These are phyloP conservation scores for Dicorynia guianensis DNA, from an alignment of 306 rosid species.

Conservation along the genomic window DNA sequence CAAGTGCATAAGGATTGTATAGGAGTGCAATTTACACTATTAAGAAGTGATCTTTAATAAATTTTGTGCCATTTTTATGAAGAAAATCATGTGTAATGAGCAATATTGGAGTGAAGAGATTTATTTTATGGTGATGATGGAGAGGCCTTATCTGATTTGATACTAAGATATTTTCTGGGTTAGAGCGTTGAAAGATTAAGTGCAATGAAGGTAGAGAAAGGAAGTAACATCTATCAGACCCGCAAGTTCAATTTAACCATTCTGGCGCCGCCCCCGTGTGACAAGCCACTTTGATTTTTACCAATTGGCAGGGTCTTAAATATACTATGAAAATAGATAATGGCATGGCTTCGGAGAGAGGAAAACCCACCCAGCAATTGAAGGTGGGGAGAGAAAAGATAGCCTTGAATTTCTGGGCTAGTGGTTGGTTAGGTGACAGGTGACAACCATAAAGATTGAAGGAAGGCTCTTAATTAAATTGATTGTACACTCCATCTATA, in stretches of 20 bases:
- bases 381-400: conserved; percentile 38
- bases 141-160: not conserved
- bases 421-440: conserved; percentile 43
- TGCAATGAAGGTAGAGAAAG: conserved; percentile 45
- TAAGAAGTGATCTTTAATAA: too few species aligned
- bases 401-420: conserved; percentile 34
- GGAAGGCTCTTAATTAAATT: conserved; percentile 22
- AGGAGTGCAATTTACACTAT: too few species aligned
- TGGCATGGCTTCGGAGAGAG: conserved; percentile 38
- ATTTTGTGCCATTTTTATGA: too few species aligned
- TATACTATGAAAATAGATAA: conserved; percentile 8
- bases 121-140: too few species aligned
- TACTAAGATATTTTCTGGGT: conserved; percentile 26
- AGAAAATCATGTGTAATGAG: too few species aligned
- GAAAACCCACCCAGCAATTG: conserved; percentile 21
- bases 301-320: not conserved
- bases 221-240: not conserved
- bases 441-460: conserved; percentile 1
- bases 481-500: conserved; percentile 26
- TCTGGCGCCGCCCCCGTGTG: too few species aligned
- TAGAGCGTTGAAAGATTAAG: conserved; percentile 25
- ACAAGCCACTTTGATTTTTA: too few species aligned
- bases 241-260: not conserved
- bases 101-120: not conserved
- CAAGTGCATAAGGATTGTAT: too few species aligned